Conservation (phyloP, 108 stramenopile species). For the Craspedostauros australis region DNA sequence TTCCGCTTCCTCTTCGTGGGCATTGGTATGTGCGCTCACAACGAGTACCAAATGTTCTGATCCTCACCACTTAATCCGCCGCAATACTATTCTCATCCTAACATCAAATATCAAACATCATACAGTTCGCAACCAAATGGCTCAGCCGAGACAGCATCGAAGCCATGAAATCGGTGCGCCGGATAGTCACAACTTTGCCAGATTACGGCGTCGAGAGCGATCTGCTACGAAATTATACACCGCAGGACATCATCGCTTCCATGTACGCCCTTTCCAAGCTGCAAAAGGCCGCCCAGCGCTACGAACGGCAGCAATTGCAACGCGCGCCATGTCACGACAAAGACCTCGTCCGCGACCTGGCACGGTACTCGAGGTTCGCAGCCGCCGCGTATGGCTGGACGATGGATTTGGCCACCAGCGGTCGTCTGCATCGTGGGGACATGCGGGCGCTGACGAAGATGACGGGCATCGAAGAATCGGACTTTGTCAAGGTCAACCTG, state of each 20-base stretch:
- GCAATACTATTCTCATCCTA: too few relatives aligned
- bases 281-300: slow-evolving; percentile 1
- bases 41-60: too few relatives aligned
- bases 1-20: too few relatives aligned
- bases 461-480: slow-evolving; percentile 36
- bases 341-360: slow-evolving; percentile 42
- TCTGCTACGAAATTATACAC: slow-evolving; percentile 19
- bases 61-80: too few relatives aligned
- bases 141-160: slow-evolving; percentile 36
- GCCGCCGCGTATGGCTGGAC: slow-evolving; percentile 73
- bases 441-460: slow-evolving; percentile 30
- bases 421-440: slow-evolving; percentile 47
- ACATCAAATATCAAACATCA: too few relatives aligned
- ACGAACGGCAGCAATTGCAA: slow-evolving; percentile 5
- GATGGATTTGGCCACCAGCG: slow-evolving; percentile 40
- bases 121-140: slow-evolving; percentile 37
- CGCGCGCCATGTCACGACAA: slow-evolving; percentile 4
- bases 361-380: slow-evolving; percentile 53
- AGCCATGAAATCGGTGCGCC: slow-evolving; percentile 47
- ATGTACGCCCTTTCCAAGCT: slow-evolving; percentile 9
- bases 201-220: slow-evolving; percentile 63
- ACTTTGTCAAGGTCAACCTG: slow-evolving; percentile 48
- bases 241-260: slow-evolving; percentile 11
- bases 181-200: slow-evolving; percentile 37
- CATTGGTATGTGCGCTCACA: too few relatives aligned